Evolutionary conservation across 2,329 filamentous ascomycete genomes (phyloP), one percentile per base, ranked within the genome.

Genomic region (Cladosporium cucumerinum): DNA sequence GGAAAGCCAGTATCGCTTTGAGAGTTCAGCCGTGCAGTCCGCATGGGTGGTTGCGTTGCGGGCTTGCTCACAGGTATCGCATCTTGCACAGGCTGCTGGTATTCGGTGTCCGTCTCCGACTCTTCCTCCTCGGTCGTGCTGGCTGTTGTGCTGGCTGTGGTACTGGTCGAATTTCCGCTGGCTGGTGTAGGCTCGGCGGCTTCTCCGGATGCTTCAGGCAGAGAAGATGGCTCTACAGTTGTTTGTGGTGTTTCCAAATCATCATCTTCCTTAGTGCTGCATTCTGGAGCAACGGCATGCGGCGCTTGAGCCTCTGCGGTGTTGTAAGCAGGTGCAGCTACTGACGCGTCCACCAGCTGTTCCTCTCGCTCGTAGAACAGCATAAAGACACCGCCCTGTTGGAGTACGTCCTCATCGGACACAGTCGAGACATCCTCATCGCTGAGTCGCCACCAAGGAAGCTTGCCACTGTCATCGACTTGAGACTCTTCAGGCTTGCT

Each of bases 381-480:
- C 94, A 99, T 98, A 74, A 98, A 98, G 0, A 93, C 94, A 1
- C 92, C 92, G 0, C 88, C 88, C 70, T 96, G 89, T 2, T 82
- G 84, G 59, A 95, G 80, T 0, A 96, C 91, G 30, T 85, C 84
- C 12, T 88, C 84, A 74, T 97, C 91, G 23, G 85, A 85, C 26
- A 93, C 89, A 68, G 86, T 83, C 66, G 83, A 86, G 8, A 98
- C 93, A 67, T 90, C 88, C 66, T 97, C 91, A 72, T 98, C 94
- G 75, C 94, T 98, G 30, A 98, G 82, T 18, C 91, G 85, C 89
- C 92, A 99, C 95, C 95, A 98, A 66, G 86, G 85, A 68, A 85
- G 81, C 16, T 80, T 70, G 28, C 70, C 55, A 21, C 68, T 64
- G n/a, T 60, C 63, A 18, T 55, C 39, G 12, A 30, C 28, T 16